These are phyloP conservation scores for Daldinia concentrica DNA, from an alignment of 495 filamentous ascomycete genomes.

Conservation along the genomic window DNA sequence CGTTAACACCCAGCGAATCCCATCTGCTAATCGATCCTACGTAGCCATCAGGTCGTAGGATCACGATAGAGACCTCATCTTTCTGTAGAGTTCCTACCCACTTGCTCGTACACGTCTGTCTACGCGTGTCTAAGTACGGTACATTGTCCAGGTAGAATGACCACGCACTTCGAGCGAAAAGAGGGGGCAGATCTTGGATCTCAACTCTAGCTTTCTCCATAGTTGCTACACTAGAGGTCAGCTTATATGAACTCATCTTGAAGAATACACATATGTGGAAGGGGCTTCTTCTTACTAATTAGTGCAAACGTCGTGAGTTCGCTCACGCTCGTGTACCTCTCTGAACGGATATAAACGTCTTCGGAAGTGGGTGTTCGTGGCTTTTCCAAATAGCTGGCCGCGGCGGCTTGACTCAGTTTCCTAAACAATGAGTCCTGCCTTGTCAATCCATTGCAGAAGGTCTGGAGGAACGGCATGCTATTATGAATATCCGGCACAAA, in stretches of 20 bases:
- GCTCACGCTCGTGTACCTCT: constrained; percentile 69
- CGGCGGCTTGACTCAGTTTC: constrained; percentile 57
- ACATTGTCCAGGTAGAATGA: constrained; percentile 72
- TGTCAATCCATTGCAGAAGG: constrained; percentile 58
- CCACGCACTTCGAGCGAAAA: constrained; percentile 70
- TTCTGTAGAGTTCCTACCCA: constrained; percentile 67
- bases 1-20: constrained; percentile 54
- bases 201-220: constrained; percentile 67
- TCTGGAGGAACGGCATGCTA: constrained; percentile 62
- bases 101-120: constrained; percentile 63
- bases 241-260: not conserved
- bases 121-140: constrained; percentile 58
- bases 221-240: constrained; percentile 54
- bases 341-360: constrained; percentile 67
- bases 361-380: constrained; percentile 58
- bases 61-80: constrained; percentile 64
- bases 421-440: constrained; percentile 57
- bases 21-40: constrained; percentile 67
- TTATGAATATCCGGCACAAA: constrained; percentile 65
- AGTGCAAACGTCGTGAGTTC: constrained; percentile 68
- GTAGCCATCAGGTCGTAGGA: constrained; percentile 75
- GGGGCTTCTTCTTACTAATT: constrained; percentile 49
- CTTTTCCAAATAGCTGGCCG: constrained; percentile 62
- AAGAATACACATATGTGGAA: not conserved
- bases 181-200: constrained; percentile 65